phyloP scores from a whole-genome alignment of 2,329 filamentous ascomycete genomes.

The Akanthomyces dipterigenus region DNA sequence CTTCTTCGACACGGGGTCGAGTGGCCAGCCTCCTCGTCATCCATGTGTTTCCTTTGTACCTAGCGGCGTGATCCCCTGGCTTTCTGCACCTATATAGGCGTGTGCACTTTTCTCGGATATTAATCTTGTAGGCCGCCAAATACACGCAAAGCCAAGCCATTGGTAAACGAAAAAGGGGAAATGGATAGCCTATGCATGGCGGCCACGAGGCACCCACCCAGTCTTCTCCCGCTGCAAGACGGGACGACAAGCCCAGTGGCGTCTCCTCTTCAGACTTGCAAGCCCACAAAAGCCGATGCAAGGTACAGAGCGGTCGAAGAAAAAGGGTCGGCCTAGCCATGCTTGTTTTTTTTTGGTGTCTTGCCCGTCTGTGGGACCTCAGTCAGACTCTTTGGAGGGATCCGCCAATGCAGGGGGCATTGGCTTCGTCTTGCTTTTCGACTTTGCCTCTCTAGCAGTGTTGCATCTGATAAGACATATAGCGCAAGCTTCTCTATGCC shows the following conservation, averaged over 20 bases:
- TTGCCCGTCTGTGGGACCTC: not conserved
- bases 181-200: not conserved
- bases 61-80: not conserved
- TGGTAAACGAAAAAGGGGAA: not conserved
- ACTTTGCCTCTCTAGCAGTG: too few relatives aligned
- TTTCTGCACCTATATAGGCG: too few relatives aligned
- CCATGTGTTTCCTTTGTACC: not conserved
- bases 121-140: too few relatives aligned
- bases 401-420: not conserved
- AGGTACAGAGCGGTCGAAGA: not conserved
- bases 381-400: not conserved
- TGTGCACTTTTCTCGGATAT: too few relatives aligned
- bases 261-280: not conserved
- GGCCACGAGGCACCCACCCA: not conserved
- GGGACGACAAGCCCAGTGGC: not conserved
- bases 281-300: not conserved
- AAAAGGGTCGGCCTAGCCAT: not conserved
- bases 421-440: not conserved
- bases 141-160: too few relatives aligned
- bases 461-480: too few relatives aligned
- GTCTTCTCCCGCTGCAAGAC: not conserved
- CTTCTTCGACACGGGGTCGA: not conserved
- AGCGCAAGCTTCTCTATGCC: too few relatives aligned
- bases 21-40: not conserved
- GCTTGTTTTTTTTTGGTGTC: not conserved